phyloP scores from a whole-genome alignment of 495 filamentous ascomycete genomes.

The Talaromyces trachyspermus region DNA sequence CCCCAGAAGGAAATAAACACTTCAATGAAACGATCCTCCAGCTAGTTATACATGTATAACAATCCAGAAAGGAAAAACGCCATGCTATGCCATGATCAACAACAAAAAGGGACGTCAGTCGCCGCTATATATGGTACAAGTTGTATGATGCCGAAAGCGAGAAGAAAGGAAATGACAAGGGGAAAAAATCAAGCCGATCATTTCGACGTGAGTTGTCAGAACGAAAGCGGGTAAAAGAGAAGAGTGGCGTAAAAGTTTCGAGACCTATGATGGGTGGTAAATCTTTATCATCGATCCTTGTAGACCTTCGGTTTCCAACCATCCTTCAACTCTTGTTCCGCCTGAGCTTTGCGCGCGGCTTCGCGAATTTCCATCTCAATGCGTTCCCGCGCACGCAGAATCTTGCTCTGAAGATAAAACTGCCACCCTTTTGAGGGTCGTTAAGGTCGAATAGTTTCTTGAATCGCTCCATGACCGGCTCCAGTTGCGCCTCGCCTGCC shows the following conservation, averaged over 20 bases:
- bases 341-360: slow-evolving; percentile 39
- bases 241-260: slow-evolving; percentile 1
- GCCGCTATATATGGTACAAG: slow-evolving; percentile 7
- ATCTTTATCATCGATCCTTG: slow-evolving; percentile 66
- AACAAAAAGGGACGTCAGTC: slow-evolving; percentile 2
- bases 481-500: slow-evolving; percentile 65
- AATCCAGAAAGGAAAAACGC: slow-evolving; percentile 34
- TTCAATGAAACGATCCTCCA: slow-evolving; percentile 1
- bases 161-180: slow-evolving; percentile 10
- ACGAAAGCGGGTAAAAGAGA: slow-evolving; percentile 6
- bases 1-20: not conserved
- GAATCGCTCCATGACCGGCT: slow-evolving; percentile 75
- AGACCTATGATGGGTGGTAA: not conserved
- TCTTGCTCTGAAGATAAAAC: slow-evolving; percentile 98
- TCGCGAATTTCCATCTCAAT: slow-evolving; percentile 71
- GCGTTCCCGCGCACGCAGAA: slow-evolving; percentile 80
- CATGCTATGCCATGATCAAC: slow-evolving; percentile 40
- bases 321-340: slow-evolving; percentile 64
- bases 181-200: slow-evolving; percentile 11
- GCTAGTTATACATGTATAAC: not conserved
- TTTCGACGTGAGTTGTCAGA: slow-evolving; percentile 2
- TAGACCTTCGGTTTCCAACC: slow-evolving; percentile 94
- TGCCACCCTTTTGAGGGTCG: slow-evolving; percentile 89
- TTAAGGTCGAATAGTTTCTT: slow-evolving; percentile 92
- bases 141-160: slow-evolving; percentile 10